A percentile compares a stretch with the other conserved stretches of the same genome.
phyloP scores from a whole-genome alignment of 2,329 filamentous ascomycete genomes.

The Aureobasidium sp. region DNA sequence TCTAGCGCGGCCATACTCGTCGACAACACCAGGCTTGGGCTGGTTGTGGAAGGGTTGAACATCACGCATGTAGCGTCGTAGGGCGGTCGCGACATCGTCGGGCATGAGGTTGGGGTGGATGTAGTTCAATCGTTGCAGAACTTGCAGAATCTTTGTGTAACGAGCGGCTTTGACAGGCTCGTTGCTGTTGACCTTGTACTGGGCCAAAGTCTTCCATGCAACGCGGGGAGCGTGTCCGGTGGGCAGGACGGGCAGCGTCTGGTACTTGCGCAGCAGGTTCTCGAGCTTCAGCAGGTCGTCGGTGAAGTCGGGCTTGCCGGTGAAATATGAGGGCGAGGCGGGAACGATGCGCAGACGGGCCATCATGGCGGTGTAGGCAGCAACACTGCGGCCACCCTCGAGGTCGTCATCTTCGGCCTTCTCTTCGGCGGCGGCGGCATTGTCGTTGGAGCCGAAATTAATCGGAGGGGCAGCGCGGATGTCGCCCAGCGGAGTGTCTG shows the following conservation, averaged over 20 bases:
- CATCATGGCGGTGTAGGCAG: conserved; percentile 23
- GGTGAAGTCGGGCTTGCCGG: conserved; percentile 74
- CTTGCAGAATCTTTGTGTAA: conserved; percentile 67
- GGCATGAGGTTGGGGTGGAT: conserved; percentile 78
- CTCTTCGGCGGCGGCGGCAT: conserved; percentile 16
- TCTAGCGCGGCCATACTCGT: conserved; percentile 69
- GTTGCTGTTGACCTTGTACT: conserved; percentile 65
- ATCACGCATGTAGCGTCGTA: conserved; percentile 66
- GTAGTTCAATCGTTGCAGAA: conserved; percentile 73
- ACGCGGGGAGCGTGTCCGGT: conserved; percentile 62
- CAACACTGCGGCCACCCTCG: conserved; percentile 9
- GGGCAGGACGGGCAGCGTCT: conserved; percentile 62
- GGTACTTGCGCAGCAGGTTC: conserved; percentile 63
- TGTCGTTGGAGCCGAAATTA: conserved; percentile 6
- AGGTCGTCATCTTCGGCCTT: conserved; percentile 15
- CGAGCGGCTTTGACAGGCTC: conserved; percentile 69
- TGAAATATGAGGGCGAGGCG: conserved; percentile 89
- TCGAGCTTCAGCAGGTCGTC: conserved; percentile 73
- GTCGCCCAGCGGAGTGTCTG: conserved; percentile 17
- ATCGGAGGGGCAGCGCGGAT: conserved; percentile 27
- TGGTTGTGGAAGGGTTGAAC: conserved; percentile 64
- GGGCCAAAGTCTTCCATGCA: conserved; percentile 71
- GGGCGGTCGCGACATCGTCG: conserved; percentile 55
- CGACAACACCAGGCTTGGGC: conserved; percentile 58
- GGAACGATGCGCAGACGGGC: conserved; percentile 63